Evolutionary conservation across 495 filamentous ascomycete species (phyloP).

Genomic region (Talaromyces wortmannii): DNA sequence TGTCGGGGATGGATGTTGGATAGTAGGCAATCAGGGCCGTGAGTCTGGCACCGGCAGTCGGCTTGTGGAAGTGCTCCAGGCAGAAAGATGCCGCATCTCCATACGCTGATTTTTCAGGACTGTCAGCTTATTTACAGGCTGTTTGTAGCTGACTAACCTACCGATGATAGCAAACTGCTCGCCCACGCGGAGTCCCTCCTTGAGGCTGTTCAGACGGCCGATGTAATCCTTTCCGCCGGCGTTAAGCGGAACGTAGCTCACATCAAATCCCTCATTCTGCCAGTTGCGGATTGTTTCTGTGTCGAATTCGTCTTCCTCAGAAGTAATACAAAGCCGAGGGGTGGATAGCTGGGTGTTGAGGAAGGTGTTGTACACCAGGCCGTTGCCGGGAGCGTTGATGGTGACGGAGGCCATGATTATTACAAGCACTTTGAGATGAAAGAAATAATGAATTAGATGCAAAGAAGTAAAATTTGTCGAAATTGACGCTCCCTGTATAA

Average conservation of each 20-base stretch:
- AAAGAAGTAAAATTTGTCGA: not conserved
- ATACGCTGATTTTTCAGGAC: slow-evolving; percentile 30
- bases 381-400: slow-evolving; percentile 29
- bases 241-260: slow-evolving; percentile 52
- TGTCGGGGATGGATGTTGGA: slow-evolving; percentile 45
- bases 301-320: slow-evolving; percentile 58
- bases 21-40: slow-evolving; percentile 56
- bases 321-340: slow-evolving; percentile 56
- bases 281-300: slow-evolving; percentile 46
- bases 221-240: slow-evolving; percentile 47
- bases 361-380: slow-evolving; percentile 35
- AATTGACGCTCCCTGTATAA: not conserved
- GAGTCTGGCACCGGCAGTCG: slow-evolving; percentile 31
- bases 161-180: slow-evolving; percentile 45
- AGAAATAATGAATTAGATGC: not conserved
- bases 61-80: slow-evolving; percentile 47
- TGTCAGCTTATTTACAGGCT: not conserved
- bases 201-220: slow-evolving; percentile 33
- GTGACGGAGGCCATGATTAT: slow-evolving; percentile 27
- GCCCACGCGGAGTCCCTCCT: slow-evolving; percentile 38
- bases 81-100: slow-evolving; percentile 52
- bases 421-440: not conserved
- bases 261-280: slow-evolving; percentile 61
- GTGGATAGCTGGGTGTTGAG: slow-evolving; percentile 17
- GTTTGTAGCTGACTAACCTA: slow-evolving; percentile 12